These are phyloP conservation scores for Cydonia oblonga DNA, from an alignment of 331 rosid species.

Conservation along the genomic window DNA sequence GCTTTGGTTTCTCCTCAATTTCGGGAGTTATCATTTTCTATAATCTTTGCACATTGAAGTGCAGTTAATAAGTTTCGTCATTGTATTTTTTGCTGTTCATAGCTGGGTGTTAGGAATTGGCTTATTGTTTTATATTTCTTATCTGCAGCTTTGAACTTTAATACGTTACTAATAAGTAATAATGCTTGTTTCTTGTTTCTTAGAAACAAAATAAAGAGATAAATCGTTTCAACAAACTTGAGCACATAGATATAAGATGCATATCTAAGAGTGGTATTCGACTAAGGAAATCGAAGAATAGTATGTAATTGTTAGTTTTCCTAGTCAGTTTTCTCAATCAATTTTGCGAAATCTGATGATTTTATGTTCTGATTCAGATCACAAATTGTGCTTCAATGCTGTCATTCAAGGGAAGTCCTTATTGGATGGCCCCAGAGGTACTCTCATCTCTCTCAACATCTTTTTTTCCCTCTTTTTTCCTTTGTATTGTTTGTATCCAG, in stretches of 20 bases:
- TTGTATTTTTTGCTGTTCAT: background rate
- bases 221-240: no score
- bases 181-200: no score
- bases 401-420: conserved; percentile 91
- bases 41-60: background rate
- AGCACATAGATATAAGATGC: no score
- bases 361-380: conserved; percentile 40
- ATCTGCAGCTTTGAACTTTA: background rate
- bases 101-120: background rate
- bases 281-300: background rate
- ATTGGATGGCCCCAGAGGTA: conserved; percentile 45
- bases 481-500: background rate
- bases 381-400: conserved; percentile 62
- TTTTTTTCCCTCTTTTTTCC: background rate
- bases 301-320: background rate
- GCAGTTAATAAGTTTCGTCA: background rate
- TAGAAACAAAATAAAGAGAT: no score
- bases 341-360: background rate
- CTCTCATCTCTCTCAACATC: background rate
- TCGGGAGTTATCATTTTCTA: background rate
- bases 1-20: background rate
- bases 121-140: background rate
- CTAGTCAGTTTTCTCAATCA: background rate
- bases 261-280: background rate
- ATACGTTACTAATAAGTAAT: no score